phyloP scores from a whole-genome alignment of 2,329 filamentous ascomycete genomes.

The Alternaria dauci region DNA sequence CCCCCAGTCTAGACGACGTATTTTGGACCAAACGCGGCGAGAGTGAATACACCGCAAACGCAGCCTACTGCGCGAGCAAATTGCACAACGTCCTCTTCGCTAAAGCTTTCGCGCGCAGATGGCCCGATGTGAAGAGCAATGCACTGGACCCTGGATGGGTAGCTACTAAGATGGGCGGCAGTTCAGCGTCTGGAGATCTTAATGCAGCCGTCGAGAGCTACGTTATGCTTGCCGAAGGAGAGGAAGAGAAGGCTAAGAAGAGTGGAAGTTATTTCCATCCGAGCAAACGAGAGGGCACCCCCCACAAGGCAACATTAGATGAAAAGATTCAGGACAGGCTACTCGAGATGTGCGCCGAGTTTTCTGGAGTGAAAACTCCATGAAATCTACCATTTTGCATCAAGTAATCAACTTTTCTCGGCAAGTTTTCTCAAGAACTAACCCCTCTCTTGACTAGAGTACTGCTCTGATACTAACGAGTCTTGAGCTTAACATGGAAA shows the following conservation, averaged over 20 bases:
- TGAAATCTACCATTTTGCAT: neutral
- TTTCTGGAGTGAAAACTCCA: conserved; percentile 48
- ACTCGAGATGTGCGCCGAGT: conserved; percentile 49
- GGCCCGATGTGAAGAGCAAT: conserved; percentile 57
- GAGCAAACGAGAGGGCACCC: conserved; percentile 37
- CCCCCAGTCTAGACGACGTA: conserved; percentile 53
- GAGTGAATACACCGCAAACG: conserved; percentile 44
- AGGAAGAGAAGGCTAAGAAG: conserved; percentile 34
- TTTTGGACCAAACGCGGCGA: conserved; percentile 50
- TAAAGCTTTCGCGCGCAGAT: conserved; percentile 61
- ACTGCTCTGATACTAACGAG: too few species aligned
- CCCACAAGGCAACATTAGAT: conserved; percentile 46
- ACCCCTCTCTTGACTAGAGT: too few species aligned
- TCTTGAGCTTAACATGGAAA: too few species aligned
- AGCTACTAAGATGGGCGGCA: conserved; percentile 63
- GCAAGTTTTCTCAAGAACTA: too few species aligned
- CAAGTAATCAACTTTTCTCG: too few species aligned
- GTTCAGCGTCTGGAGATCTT: conserved; percentile 57
- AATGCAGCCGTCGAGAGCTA: conserved; percentile 59
- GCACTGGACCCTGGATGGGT: conserved; percentile 64
- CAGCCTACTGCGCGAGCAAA: conserved; percentile 64
- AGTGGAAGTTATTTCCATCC: conserved; percentile 54
- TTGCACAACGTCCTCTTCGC: conserved; percentile 65
- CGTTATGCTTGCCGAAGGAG: conserved; percentile 58
- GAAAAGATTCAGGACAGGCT: conserved; percentile 56